Evolutionary conservation across 202 grass and related monocot species (phyloP).

Genomic region (Zoysia matrella): DNA sequence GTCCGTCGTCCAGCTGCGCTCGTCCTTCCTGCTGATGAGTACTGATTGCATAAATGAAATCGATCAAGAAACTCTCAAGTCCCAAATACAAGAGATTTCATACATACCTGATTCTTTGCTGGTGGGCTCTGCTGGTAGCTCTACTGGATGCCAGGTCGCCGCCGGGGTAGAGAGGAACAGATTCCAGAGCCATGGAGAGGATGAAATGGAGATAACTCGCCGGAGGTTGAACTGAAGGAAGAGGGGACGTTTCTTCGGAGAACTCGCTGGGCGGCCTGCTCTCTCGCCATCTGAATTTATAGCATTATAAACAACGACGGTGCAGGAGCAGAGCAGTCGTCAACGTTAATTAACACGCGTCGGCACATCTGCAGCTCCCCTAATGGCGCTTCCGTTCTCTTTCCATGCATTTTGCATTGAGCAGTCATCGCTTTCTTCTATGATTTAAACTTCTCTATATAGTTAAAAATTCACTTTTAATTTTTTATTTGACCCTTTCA

Average conservation of each 20-base stretch:
- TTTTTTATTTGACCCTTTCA: too few relatives aligned
- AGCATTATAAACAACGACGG: conserved; percentile 61
- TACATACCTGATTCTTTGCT: background rate
- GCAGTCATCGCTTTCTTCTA: too few relatives aligned
- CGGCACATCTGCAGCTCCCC: background rate
- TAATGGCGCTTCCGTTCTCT: conserved; percentile 1
- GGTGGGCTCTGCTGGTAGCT: too few relatives aligned
- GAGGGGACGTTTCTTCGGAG: conserved; percentile 24
- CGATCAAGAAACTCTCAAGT: background rate
- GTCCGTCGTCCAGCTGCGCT: conserved; percentile 53
- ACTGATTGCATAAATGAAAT: background rate
- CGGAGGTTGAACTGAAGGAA: background rate
- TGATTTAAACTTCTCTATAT: too few relatives aligned
- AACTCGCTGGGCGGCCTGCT: background rate
- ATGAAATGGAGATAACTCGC: background rate
- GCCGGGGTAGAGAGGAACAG: conserved; percentile 35
- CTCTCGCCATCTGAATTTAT: conserved; percentile 53
- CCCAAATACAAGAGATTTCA: too few relatives aligned
- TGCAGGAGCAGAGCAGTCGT: conserved; percentile 25
- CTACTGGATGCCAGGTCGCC: conserved; percentile 28
- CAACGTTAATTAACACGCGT: conserved; percentile 51
- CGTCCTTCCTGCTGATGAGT: conserved; percentile 50
- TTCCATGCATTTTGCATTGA: background rate
- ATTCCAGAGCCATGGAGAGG: conserved; percentile 52
- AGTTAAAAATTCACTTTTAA: too few relatives aligned